phyloP scores from a whole-genome alignment of 495 filamentous ascomycete genomes.

The Penicillium psychrofluorescens region DNA sequence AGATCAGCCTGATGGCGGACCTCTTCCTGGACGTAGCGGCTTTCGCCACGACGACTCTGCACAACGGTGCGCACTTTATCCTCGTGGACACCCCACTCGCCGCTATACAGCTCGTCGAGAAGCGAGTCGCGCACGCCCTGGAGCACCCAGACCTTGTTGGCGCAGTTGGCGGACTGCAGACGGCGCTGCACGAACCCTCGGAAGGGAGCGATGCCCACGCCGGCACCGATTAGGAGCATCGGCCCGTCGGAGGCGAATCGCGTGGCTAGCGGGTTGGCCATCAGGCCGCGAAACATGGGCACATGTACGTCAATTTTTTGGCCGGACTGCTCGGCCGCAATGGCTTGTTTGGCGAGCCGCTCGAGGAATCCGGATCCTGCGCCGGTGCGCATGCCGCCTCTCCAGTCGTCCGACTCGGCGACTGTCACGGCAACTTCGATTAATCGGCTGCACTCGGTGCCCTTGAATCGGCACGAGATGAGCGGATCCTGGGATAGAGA shows the following conservation, averaged over 20 bases:
- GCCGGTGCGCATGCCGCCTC: constrained; percentile 56
- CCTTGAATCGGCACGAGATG: constrained; percentile 62
- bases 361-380: constrained; percentile 83
- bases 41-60: constrained; percentile 69
- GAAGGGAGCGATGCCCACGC: constrained; percentile 95
- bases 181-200: constrained; percentile 94
- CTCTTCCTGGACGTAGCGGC: constrained; percentile 82
- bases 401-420: constrained; percentile 81
- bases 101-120: constrained; percentile 90
- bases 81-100: constrained; percentile 94
- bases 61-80: constrained; percentile 89
- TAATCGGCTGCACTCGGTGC: constrained; percentile 66
- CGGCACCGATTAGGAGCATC: constrained; percentile 95
- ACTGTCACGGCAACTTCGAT: constrained; percentile 94
- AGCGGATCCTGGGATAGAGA: constrained; percentile 94
- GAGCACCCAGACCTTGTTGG: constrained; percentile 98
- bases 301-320: constrained; percentile 56
- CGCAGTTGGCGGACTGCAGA: constrained; percentile 91
- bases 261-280: constrained; percentile 90
- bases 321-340: constrained; percentile 52
- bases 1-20: constrained; percentile 82
- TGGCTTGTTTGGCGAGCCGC: constrained; percentile 61
- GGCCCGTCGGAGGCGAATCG: constrained; percentile 87
- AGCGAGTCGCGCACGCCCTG: constrained; percentile 92
- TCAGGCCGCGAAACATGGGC: constrained; percentile 98